phyloP scores from a whole-genome alignment of 2,329 filamentous ascomycete species.

The Fusarium anthophilum region DNA sequence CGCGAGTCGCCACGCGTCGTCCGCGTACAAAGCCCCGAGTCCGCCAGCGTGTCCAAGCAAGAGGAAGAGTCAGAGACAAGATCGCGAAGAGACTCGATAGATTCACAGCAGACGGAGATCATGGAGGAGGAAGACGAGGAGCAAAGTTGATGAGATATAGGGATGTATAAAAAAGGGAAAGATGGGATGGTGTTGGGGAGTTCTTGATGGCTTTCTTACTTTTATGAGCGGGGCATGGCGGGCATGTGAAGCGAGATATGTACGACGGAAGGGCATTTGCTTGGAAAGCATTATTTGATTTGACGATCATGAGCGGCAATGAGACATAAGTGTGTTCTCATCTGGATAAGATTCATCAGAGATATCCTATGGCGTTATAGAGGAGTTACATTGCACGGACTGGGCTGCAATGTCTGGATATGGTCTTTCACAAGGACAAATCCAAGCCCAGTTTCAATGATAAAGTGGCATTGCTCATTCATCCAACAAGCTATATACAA shows the following conservation, averaged over 20 bases:
- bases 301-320: constrained; percentile 14
- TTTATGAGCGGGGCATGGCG: constrained; percentile 6
- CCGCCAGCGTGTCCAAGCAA: neutral
- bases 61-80: constrained; percentile 5
- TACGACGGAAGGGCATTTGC: neutral
- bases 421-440: neutral
- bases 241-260: constrained; percentile 9
- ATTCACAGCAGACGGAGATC: constrained; percentile 28
- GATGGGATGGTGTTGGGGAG: constrained; percentile 18
- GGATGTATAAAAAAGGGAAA: neutral
- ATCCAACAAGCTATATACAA: constrained; percentile 5
- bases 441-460: neutral
- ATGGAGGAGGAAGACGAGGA: constrained; percentile 14
- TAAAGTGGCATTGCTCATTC: neutral
- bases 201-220: constrained; percentile 10
- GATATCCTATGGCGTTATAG: constrained; percentile 33
- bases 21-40: constrained; percentile 38
- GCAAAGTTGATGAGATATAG: neutral
- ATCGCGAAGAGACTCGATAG: constrained; percentile 24
- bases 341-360: constrained; percentile 16
- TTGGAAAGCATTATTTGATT: constrained; percentile 7
- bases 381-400: neutral
- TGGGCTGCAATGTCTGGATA: constrained; percentile 37
- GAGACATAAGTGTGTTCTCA: constrained; percentile 15
- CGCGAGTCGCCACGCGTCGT: constrained; percentile 34